phyloP scores from a whole-genome alignment of 2,329 filamentous ascomycete species.

The Neofusicoccum parvum region DNA sequence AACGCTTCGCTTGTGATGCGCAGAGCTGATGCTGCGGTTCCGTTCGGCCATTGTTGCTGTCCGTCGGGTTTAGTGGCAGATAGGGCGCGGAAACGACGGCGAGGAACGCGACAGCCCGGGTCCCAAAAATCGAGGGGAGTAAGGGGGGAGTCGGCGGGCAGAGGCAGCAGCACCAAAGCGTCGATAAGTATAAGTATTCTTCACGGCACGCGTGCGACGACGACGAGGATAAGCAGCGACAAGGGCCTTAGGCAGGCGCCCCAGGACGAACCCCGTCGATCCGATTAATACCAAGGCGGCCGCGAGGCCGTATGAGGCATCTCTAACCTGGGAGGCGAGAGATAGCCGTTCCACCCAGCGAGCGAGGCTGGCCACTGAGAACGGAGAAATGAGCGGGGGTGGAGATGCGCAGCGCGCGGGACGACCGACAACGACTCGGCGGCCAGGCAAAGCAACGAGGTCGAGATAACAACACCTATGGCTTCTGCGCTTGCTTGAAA shows the following conservation, averaged over 20 bases:
- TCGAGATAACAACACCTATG: background rate
- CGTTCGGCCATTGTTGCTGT: slow-evolving; percentile 25
- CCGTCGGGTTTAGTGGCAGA: background rate
- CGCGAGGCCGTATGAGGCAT: slow-evolving; percentile 8
- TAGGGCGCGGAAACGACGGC: too few relatives aligned
- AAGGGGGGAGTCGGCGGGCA: background rate
- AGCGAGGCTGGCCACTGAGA: background rate
- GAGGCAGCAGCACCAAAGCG: background rate
- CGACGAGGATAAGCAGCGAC: background rate
- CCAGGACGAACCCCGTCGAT: slow-evolving; percentile 1
- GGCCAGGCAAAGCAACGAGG: background rate
- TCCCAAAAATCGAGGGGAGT: too few relatives aligned
- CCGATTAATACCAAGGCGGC: slow-evolving; percentile 10
- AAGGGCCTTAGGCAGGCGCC: background rate
- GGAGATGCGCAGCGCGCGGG: background rate
- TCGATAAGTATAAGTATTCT: background rate
- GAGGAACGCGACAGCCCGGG: too few relatives aligned
- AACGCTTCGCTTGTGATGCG: slow-evolving; percentile 36
- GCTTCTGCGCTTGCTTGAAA: background rate
- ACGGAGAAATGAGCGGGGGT: background rate
- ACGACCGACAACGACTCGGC: background rate
- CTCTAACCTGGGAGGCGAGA: slow-evolving; percentile 12
- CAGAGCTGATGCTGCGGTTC: slow-evolving; percentile 24
- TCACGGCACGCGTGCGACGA: background rate
- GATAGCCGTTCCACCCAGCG: slow-evolving; percentile 8